A percentile compares a stretch with the other conserved stretches of the same genome.
phyloP scores from a whole-genome alignment of 2,329 filamentous ascomycete species.

The Rugonectria rugulosa region DNA sequence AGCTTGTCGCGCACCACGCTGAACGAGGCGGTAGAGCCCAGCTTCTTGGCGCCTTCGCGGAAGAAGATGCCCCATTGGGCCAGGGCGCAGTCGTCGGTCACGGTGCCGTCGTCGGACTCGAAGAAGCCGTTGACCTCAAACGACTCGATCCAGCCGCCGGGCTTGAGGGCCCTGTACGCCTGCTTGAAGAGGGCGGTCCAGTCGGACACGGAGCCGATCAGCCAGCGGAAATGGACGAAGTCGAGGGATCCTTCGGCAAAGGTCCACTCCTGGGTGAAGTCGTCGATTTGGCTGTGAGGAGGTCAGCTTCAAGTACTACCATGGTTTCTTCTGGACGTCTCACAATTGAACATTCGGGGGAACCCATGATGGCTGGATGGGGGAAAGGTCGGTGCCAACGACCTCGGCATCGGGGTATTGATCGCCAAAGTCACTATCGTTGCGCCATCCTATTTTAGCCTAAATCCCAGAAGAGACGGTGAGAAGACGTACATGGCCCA shows the following conservation, averaged over 20 bases:
- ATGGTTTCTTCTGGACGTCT: neutral
- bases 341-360: neutral
- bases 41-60: neutral
- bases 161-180: neutral
- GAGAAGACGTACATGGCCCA: neutral
- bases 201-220: neutral
- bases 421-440: neutral
- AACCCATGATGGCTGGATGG: neutral
- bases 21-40: neutral
- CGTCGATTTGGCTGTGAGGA: neutral
- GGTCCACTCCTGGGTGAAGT: neutral
- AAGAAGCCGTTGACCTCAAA: neutral
- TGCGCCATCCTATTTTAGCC: neutral
- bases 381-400: neutral
- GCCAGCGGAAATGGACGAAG: neutral
- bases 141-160: neutral
- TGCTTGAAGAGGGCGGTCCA: neutral
- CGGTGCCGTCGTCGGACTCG: neutral
- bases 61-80: slow-evolving; percentile 1
- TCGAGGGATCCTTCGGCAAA: neutral
- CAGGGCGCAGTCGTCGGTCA: neutral
- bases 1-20: neutral
- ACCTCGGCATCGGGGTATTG: neutral
- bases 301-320: neutral
- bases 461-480: neutral